These are phyloP conservation scores for Corchorus olitorius DNA, from an alignment of 345 rosid genomes.

Conservation along the genomic window DNA sequence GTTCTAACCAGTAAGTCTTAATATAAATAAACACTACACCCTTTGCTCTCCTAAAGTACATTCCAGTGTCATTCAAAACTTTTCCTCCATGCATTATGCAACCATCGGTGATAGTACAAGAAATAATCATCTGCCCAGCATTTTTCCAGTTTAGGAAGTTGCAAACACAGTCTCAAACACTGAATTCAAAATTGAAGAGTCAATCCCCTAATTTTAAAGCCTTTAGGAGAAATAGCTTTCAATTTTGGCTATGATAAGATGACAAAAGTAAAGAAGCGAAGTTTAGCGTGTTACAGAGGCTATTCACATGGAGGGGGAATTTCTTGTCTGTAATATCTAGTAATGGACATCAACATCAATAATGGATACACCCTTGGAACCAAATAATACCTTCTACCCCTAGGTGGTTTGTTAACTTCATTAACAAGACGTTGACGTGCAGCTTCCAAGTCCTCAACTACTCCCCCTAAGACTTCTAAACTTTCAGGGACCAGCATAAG, in stretches of 20 bases:
- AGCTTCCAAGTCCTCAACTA: slow-evolving; percentile 75
- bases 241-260: not conserved
- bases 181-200: too few species aligned
- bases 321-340: not conserved
- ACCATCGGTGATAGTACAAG: not conserved
- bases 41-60: slow-evolving; percentile 1
- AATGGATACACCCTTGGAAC: not conserved
- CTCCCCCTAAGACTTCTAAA: slow-evolving; percentile 80
- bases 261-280: not conserved
- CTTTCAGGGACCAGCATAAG: slow-evolving; percentile 90
- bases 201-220: not conserved
- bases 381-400: slow-evolving; percentile 82
- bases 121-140: not conserved
- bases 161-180: too few species aligned
- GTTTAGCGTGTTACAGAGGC: not conserved
- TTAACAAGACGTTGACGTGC: slow-evolving; percentile 67
- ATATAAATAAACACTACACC: not conserved
- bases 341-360: not conserved
- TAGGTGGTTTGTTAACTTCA: slow-evolving; percentile 91
- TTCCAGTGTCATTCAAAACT: not conserved
- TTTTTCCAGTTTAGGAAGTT: not conserved
- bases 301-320: not conserved
- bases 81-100: not conserved
- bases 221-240: not conserved
- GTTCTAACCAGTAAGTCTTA: not conserved